A percentile compares a stretch with the other conserved stretches of the same genome.
These are phyloP conservation scores for Angophora floribunda DNA, from an alignment of 345 rosid genomes.

Conservation along the genomic window DNA sequence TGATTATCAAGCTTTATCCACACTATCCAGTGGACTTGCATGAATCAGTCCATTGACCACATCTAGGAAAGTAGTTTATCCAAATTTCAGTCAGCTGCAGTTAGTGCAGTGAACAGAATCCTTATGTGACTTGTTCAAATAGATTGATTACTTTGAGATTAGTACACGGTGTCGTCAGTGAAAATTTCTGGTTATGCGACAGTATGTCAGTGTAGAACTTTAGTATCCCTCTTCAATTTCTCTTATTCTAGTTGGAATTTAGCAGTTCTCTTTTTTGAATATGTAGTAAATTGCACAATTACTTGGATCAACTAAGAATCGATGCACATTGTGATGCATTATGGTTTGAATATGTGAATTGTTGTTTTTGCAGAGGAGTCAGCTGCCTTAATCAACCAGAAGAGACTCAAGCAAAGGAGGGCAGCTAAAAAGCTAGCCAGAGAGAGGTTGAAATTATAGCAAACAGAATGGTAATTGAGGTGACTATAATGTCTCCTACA, in stretches of 20 bases:
- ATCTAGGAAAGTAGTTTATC: not conserved
- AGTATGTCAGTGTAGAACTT: not conserved
- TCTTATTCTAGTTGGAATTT: not conserved
- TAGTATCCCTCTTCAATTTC: not conserved
- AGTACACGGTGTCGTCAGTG: not conserved
- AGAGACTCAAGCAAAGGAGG: constrained; percentile 44
- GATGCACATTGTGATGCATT: not conserved
- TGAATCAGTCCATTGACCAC: not conserved
- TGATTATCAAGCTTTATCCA: not conserved
- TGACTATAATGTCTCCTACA: not conserved
- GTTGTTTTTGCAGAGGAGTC: constrained; percentile 8
- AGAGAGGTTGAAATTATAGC: constrained; percentile 4
- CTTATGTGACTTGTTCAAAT: not conserved
- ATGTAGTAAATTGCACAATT: not conserved
- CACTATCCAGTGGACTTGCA: not conserved
- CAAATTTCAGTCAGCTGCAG: not conserved
- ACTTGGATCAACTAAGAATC: not conserved
- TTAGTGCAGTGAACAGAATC: not conserved
- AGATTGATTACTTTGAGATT: not conserved
- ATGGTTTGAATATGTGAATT: not conserved
- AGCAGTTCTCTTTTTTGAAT: not conserved
- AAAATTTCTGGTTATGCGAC: not conserved
- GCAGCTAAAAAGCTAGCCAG: constrained; percentile 40
- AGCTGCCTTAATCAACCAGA: constrained; percentile 8
- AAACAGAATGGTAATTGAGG: not conserved